Conservation (phyloP, 345 rosid genomes). For the Eucalyptus microcorys region DNA sequence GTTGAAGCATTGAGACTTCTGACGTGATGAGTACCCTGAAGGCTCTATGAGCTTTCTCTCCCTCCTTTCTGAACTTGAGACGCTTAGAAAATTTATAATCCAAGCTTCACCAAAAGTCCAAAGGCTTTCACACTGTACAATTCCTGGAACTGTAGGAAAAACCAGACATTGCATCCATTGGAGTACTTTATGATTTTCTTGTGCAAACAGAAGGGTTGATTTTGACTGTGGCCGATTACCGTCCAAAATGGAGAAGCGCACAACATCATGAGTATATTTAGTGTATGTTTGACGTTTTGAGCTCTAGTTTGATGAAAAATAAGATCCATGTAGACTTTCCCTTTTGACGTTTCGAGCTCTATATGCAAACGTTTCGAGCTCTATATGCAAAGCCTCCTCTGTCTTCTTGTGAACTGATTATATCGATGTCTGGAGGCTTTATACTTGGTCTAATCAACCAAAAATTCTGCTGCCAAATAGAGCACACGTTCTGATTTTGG, state of each 20-base stretch:
- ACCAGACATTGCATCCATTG: neutral
- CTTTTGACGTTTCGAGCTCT: neutral
- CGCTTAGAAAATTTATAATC: neutral
- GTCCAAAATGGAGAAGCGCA: neutral
- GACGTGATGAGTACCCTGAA: neutral
- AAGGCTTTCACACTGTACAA: neutral
- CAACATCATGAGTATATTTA: neutral
- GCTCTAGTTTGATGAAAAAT: neutral
- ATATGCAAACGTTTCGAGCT: neutral
- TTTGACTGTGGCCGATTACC: neutral
- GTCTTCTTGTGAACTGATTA: neutral
- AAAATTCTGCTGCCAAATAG: neutral
- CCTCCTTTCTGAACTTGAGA: neutral
- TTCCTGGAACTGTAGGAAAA: neutral
- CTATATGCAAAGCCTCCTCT: neutral
- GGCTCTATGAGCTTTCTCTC: neutral
- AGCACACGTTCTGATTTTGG: neutral
- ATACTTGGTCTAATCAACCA: neutral
- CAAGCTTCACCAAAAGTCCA: neutral
- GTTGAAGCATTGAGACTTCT: slow-evolving; percentile 22
- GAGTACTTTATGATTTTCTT: neutral
- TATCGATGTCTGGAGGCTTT: neutral
- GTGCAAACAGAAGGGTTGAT: neutral
- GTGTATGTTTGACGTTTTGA: neutral
- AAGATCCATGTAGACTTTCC: neutral